These are phyloP conservation scores for Spergularia marina DNA, from an alignment of 148 eudicot species.

Conservation along the genomic window DNA sequence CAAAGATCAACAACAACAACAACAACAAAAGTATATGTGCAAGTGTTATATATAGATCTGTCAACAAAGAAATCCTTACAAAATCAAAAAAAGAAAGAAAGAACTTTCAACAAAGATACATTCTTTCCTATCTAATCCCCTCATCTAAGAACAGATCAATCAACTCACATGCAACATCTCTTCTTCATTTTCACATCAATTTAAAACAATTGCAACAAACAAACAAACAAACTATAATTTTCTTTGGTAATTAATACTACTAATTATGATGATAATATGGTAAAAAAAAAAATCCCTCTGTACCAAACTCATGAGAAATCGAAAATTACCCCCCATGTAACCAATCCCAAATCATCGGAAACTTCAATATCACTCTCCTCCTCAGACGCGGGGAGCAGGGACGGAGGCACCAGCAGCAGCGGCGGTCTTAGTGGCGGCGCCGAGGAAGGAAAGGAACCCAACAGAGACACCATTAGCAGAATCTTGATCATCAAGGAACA, in stretches of 20 bases:
- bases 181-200: no score
- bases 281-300: background rate
- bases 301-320: slow-evolving; percentile 8
- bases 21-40: background rate
- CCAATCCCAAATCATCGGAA: background rate
- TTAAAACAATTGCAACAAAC: background rate
- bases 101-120: background rate
- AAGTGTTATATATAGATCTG: background rate
- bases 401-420: slow-evolving; percentile 36
- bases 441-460: slow-evolving; percentile 69
- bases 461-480: slow-evolving; percentile 3
- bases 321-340: background rate
- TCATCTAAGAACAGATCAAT: background rate
- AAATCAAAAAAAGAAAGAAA: background rate
- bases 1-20: no score
- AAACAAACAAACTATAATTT: background rate
- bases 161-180: background rate
- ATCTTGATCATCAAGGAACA: slow-evolving; percentile 85
- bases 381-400: slow-evolving; percentile 27
- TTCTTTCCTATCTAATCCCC: background rate
- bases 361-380: background rate
- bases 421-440: slow-evolving; percentile 36
- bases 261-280: background rate
- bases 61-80: background rate
- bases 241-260: no score